Percentiles rank a stretch among this genome's conserved stretches.
phyloP scores from a whole-genome alignment of 1,139 yeast species.

The Kurtzmaniella quercitrusa region DNA sequence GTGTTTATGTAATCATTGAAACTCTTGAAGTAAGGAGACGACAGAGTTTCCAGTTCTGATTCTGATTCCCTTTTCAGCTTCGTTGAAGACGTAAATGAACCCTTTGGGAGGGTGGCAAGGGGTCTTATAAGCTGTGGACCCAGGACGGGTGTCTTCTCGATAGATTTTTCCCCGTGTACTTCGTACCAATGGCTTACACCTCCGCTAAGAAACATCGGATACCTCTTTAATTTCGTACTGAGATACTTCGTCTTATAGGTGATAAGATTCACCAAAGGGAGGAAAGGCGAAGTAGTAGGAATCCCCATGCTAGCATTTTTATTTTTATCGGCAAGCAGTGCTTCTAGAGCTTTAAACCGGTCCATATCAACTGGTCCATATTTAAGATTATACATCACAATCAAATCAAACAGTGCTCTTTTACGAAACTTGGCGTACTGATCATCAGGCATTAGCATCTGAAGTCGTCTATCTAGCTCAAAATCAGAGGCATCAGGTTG shows the following conservation, averaged over 20 bases:
- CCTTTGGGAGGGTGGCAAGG: constrained; percentile 18
- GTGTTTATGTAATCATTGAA: constrained; percentile 39
- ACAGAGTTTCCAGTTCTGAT: neutral
- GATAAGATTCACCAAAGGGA: constrained; percentile 51
- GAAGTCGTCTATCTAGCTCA: constrained; percentile 57
- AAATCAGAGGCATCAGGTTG: constrained; percentile 42
- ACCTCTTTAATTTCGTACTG: constrained; percentile 28
- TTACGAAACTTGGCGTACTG: constrained; percentile 50
- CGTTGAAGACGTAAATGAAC: neutral
- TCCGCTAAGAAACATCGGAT: constrained; percentile 37
- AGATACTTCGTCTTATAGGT: constrained; percentile 33
- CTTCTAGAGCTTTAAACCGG: constrained; percentile 24
- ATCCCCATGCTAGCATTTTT: constrained; percentile 18
- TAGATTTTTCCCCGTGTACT: constrained; percentile 25
- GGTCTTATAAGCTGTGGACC: constrained; percentile 4
- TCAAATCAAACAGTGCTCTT: constrained; percentile 52
- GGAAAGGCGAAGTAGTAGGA: constrained; percentile 41
- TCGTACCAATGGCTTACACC: constrained; percentile 39
- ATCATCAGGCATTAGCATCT: constrained; percentile 47
- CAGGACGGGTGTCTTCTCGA: constrained; percentile 16
- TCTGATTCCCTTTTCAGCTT: neutral
- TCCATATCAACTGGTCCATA: constrained; percentile 18
- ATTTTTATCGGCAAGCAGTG: constrained; percentile 14
- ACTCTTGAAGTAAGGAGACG: constrained; percentile 30
- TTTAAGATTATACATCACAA: constrained; percentile 57